phyloP scores from a whole-genome alignment of 352 stramenopile species.

The Globisporangium polare region DNA sequence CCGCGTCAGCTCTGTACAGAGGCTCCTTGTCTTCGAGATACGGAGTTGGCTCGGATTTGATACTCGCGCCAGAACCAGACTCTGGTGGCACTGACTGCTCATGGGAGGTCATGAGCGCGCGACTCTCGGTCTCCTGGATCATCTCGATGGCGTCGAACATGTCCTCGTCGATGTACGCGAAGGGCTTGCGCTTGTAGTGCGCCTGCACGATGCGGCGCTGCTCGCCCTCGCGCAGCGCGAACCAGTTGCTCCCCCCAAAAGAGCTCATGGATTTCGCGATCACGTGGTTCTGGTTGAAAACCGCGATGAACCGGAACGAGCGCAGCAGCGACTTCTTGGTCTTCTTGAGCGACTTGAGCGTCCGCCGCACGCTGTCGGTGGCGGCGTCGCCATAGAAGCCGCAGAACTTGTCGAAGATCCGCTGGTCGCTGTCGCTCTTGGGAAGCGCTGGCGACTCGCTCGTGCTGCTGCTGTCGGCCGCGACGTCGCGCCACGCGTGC shows the following conservation, averaged over 20 bases:
- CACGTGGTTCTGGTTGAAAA: slow-evolving; percentile 16
- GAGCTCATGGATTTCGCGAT: slow-evolving; percentile 15
- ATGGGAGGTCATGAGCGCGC: neutral
- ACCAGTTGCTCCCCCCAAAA: slow-evolving; percentile 12
- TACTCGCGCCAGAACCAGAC: neutral
- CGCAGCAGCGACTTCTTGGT: slow-evolving; percentile 15
- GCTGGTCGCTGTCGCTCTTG: neutral
- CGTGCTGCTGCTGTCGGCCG: slow-evolving; percentile 1
- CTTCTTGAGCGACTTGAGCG: slow-evolving; percentile 13
- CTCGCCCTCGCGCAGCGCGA: slow-evolving; percentile 4
- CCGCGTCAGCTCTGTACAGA: neutral
- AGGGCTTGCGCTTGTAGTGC: slow-evolving; percentile 18
- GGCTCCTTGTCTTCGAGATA: neutral
- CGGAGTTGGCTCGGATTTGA: neutral
- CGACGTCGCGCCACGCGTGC: slow-evolving; percentile 4
- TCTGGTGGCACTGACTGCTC: neutral
- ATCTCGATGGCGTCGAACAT: slow-evolving; percentile 17
- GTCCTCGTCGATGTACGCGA: slow-evolving; percentile 15
- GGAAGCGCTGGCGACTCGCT: neutral
- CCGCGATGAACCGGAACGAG: slow-evolving; percentile 14
- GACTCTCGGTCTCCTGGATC: slow-evolving; percentile 8
- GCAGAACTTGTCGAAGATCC: slow-evolving; percentile 13
- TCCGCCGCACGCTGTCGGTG: neutral
- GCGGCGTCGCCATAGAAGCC: neutral
- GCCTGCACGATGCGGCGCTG: slow-evolving; percentile 9